A percentile compares a stretch with the other conserved stretches of the same genome.
Evolutionary conservation across 2,329 filamentous ascomycete species (phyloP).

Genomic region (Fonsecaea pedrosoi): DNA sequence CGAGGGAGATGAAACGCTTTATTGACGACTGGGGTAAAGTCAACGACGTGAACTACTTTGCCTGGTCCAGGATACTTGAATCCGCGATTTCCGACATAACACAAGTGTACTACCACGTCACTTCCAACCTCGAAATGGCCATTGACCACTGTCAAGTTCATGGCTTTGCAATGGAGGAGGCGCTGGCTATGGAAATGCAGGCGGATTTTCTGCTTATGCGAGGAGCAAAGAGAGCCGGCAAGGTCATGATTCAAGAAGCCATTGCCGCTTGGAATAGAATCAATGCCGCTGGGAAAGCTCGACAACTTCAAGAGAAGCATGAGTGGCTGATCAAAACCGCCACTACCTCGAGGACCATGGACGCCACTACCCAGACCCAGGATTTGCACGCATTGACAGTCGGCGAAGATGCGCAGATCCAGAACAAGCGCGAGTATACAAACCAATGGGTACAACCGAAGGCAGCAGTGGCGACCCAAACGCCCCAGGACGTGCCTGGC

Average conservation of each 20-base stretch:
- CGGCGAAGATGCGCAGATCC: slow-evolving; percentile 45
- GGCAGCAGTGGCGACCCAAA: slow-evolving; percentile 22
- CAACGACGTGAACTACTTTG: slow-evolving; percentile 66
- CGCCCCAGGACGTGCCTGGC: slow-evolving; percentile 38
- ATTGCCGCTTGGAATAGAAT: slow-evolving; percentile 66
- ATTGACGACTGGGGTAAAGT: slow-evolving; percentile 60
- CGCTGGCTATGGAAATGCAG: slow-evolving; percentile 66
- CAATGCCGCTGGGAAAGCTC: slow-evolving; percentile 64
- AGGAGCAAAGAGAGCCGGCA: slow-evolving; percentile 65
- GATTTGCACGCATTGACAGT: slow-evolving; percentile 43
- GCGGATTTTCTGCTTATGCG: slow-evolving; percentile 64
- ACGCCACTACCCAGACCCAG: slow-evolving; percentile 64
- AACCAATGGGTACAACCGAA: slow-evolving; percentile 39
- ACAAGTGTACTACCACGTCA: slow-evolving; percentile 53
- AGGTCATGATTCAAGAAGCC: slow-evolving; percentile 63
- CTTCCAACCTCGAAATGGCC: slow-evolving; percentile 61
- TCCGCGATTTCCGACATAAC: slow-evolving; percentile 62
- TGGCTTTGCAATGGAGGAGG: slow-evolving; percentile 65
- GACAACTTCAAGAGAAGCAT: slow-evolving; percentile 64
- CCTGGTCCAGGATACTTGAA: slow-evolving; percentile 63
- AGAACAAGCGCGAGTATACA: slow-evolving; percentile 41
- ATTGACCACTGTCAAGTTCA: slow-evolving; percentile 67
- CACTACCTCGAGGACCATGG: slow-evolving; percentile 57
- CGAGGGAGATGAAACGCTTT: slow-evolving; percentile 57
- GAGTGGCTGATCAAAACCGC: slow-evolving; percentile 66